Base-by-base conservation (phyloP, 495 filamentous ascomycete genomes). In the Rostrohypoxylon terebratum region DNA sequence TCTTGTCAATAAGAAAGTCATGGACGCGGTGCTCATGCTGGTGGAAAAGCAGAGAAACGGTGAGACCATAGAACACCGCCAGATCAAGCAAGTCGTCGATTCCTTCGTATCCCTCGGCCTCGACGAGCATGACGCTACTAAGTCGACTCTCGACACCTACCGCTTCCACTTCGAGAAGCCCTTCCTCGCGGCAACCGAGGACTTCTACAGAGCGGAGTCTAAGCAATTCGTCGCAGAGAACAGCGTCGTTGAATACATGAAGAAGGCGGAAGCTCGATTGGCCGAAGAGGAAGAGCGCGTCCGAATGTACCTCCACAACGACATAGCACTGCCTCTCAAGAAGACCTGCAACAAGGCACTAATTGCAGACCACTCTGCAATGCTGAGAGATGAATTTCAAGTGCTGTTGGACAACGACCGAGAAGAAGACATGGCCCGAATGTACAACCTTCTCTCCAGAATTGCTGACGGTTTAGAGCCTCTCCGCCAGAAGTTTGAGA, bases 171-270 rank as follows among this genome's bases (percentile, higher is more conserved):
- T 99, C 80, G 94, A 99, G 83, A 86, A 84, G 70, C 96, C 96
- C 0, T 99, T 95, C 87, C 88, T 99, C 59, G 85, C 87, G 3
- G 94, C 94, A 5, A 99, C 96, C 9, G 88, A 85, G 69, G 77
- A 81, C 5, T 98, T 97, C 81, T 99, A 98, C 78, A 86, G 94
- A 69, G 90, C 91, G 44, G 96, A 99, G 77, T 98, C 94, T 60
- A 92, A 93, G 67, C 91, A 92, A 73, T 99, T 98, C 77, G 90
- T 98, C 9, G 91, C 94, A 7, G 95, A 98, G 77, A 99, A 99
- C 76, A 97, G 92, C 71, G 94, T 98, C 6, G 94, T 99, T 31
- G 96, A 99, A 77, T 99, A 98, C 81, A 98, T 98, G 96, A 98
- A 98, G 86, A 99, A 99, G 84, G 96, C 96, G 14, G 96, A 98